Evolutionary conservation across 2,329 filamentous ascomycete genomes (phyloP).

Genomic region (Colletotrichum viniferum): DNA sequence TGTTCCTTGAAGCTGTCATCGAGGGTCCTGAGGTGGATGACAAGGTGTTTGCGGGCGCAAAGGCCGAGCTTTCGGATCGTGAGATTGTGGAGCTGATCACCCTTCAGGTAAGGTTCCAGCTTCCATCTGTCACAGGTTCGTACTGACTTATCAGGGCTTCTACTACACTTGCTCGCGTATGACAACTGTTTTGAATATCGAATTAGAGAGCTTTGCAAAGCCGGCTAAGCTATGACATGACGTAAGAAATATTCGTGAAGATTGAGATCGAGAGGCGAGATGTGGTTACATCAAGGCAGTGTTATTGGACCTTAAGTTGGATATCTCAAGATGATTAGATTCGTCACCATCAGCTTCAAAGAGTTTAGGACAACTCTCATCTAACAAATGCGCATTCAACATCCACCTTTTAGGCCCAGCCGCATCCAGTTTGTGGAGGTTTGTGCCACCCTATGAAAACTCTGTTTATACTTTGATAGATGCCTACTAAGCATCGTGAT

Average conservation of each 20-base stretch:
- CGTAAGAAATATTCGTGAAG: too few species aligned
- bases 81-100: not conserved
- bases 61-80: not conserved
- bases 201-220: not conserved
- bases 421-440: too few species aligned
- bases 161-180: not conserved
- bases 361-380: too few species aligned
- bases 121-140: fast-evolving
- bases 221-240: not conserved
- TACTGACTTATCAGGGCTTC: not conserved
- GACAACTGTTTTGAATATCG: not conserved
- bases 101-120: not conserved
- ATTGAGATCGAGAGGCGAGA: too few species aligned
- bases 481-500: too few species aligned
- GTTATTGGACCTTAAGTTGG: not conserved
- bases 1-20: not conserved
- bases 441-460: too few species aligned
- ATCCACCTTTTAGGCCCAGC: too few species aligned
- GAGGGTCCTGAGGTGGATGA: not conserved
- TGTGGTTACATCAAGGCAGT: too few species aligned
- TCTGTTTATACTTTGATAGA: too few species aligned
- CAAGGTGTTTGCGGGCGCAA: not conserved
- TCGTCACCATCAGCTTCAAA: too few species aligned
- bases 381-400: too few species aligned
- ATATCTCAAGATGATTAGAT: too few species aligned